Conservation (phyloP, 306 rosid species). For the Glycyrrhiza uralensis region DNA sequence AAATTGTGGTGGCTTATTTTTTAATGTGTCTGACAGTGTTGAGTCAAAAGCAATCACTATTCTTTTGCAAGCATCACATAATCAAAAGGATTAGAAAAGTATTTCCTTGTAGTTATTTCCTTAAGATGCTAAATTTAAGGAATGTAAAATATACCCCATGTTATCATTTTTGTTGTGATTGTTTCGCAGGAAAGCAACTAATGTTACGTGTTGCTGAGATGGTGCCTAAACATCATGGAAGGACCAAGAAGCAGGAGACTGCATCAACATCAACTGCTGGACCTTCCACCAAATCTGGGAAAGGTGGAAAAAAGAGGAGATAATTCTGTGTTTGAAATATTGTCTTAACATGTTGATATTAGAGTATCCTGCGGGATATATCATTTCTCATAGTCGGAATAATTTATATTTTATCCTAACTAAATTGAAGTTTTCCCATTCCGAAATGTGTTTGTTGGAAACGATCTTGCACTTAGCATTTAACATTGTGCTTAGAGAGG, state of each 20-base stretch:
- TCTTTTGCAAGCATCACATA: not conserved
- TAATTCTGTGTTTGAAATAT: slow-evolving; percentile 16
- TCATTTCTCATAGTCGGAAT: not conserved
- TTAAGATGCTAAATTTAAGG: not conserved
- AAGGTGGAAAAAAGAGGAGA: slow-evolving; percentile 82
- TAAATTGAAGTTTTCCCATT: too few relatives aligned
- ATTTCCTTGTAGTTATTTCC: not conserved
- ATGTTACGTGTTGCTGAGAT: slow-evolving; percentile 68
- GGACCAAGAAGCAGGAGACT: slow-evolving; percentile 78
- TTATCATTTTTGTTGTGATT: not conserved
- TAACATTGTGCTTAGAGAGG: not conserved
- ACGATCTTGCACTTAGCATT: not conserved
- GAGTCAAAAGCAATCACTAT: not conserved
- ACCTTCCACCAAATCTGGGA: slow-evolving; percentile 69
- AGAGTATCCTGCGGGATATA: not conserved
- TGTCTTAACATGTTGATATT: slow-evolving; percentile 6
- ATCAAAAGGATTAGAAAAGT: not conserved
- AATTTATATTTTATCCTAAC: not conserved
- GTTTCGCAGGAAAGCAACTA: slow-evolving; percentile 67
- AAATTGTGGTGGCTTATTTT: not conserved
- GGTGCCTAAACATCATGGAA: slow-evolving; percentile 88
- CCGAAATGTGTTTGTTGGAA: too few relatives aligned
- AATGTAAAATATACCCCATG: not conserved
- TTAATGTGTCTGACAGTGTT: not conserved
- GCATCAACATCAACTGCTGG: slow-evolving; percentile 60